Base-by-base conservation (phyloP, 2,329 filamentous ascomycete genomes). In the Clonostachys chloroleuca region DNA sequence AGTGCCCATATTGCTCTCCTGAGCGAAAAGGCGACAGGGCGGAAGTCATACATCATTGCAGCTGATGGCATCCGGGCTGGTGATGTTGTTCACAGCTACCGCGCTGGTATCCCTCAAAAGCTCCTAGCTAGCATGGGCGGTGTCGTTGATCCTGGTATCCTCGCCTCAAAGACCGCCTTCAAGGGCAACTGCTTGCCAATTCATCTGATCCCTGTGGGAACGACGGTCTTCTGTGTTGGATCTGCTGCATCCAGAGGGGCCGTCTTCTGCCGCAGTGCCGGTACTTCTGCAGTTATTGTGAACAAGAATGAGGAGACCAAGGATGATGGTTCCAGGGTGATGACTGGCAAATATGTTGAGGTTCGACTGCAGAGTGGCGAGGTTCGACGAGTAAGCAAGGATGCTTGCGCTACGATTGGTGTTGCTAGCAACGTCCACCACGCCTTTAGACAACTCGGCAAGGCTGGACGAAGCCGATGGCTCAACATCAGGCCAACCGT, bases 151-250 rank as follows among this genome's bases (percentile, higher is more conserved):
- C 91, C 92, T 12, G 95, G 95, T 86, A 89, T 99, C 65, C 73
- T 99, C 52, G 94, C 95, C 8, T 89, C 94, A 33, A 94, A 89
- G 73, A 99, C 95, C 20, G 92, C 91, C 2, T 92, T 92, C 73
- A 81, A 90, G 60, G 94, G 94, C 47, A 99, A 99, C 68, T 99
- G 94, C 64, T 70, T 99, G 56, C 94, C 94, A 13, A 75, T 99
- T 63, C 89, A 95, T 69, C 94, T 99, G 85, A 88, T 99, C 50
- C 95, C 94, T 2, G 80, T 96, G 37, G 92, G 94, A n/a, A 96
- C 91, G 4, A 82, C 90, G 40, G 83, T 99, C 45, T 96, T 87
- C 75, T 94, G 92, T 55, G 85, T 99, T 34, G 92, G 92, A 12
- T 89, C 86, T 24, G 77, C 83, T 5, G 78, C 81, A 34, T 85